phyloP scores from a whole-genome alignment of 805 yeast genomes.

The Dipodascopsis tothii region DNA sequence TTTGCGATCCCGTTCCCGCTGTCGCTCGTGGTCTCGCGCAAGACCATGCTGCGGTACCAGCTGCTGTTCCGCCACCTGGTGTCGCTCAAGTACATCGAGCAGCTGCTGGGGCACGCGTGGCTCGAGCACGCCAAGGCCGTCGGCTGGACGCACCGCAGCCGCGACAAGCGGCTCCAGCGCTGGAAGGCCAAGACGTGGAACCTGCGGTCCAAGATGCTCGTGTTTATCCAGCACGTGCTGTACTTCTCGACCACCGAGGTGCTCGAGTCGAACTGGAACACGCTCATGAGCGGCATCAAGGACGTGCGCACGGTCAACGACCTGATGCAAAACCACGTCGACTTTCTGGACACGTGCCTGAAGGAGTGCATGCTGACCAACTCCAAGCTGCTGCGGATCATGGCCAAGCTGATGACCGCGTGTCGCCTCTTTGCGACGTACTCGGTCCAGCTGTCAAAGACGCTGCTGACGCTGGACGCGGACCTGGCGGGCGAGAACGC shows the following conservation, averaged over 20 bases:
- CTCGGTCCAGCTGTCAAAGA: slow-evolving; percentile 47
- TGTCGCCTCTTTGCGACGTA: slow-evolving; percentile 42
- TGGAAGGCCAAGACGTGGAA: slow-evolving; percentile 28
- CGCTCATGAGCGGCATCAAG: slow-evolving; percentile 32
- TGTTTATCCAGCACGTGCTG: slow-evolving; percentile 48
- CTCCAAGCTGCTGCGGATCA: slow-evolving; percentile 38
- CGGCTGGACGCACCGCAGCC: slow-evolving; percentile 56
- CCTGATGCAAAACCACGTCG: slow-evolving; percentile 42
- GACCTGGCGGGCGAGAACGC: slow-evolving; percentile 38
- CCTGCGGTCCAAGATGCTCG: slow-evolving; percentile 44
- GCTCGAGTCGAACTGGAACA: slow-evolving; percentile 47
- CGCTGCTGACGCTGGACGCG: slow-evolving; percentile 36
- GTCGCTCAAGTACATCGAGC: slow-evolving; percentile 55
- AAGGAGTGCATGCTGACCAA: slow-evolving; percentile 63
- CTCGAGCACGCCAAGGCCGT: slow-evolving; percentile 52
- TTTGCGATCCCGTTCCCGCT: slow-evolving; percentile 71
- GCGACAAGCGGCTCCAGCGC: slow-evolving; percentile 25
- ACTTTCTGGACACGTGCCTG: slow-evolving; percentile 54
- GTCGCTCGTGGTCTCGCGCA: slow-evolving; percentile 63
- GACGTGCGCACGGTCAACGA: slow-evolving; percentile 37
- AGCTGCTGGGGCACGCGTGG: slow-evolving; percentile 62
- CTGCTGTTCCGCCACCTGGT: slow-evolving; percentile 65
- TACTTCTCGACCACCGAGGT: slow-evolving; percentile 53
- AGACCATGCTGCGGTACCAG: slow-evolving; percentile 70
- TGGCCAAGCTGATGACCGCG: slow-evolving; percentile 25